Conservation (phyloP, 2,329 filamentous ascomycete species). For the Aspergillus pseudoterreus region DNA sequence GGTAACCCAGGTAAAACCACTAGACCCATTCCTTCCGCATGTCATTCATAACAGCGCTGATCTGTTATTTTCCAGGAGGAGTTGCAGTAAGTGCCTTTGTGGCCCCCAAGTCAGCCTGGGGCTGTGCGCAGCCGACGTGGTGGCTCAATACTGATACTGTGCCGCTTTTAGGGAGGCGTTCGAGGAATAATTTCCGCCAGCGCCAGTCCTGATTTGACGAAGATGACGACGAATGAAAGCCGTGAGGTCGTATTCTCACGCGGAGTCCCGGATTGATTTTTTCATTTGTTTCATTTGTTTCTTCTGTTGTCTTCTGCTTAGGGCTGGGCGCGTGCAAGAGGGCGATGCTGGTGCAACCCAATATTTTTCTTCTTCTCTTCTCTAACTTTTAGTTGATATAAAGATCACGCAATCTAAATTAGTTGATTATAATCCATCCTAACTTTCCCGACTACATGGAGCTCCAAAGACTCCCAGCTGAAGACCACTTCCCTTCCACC, state of each 20-base stretch:
- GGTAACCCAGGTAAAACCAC: slow-evolving; percentile 13
- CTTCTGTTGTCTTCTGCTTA: background rate
- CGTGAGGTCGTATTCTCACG: background rate
- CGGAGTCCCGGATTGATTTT: background rate
- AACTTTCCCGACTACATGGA: background rate
- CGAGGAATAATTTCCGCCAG: background rate
- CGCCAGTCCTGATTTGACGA: background rate
- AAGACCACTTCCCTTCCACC: background rate
- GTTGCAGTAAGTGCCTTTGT: slow-evolving; percentile 11
- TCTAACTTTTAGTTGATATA: background rate
- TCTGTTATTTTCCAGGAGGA: slow-evolving; percentile 5
- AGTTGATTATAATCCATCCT: background rate
- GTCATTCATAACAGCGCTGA: slow-evolving; percentile 4
- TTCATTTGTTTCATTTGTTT: background rate
- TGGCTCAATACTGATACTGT: slow-evolving; percentile 2
- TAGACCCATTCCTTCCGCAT: background rate
- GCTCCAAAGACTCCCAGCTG: background rate
- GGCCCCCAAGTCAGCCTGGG: slow-evolving; percentile 6
- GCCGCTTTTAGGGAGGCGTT: slow-evolving; percentile 1
- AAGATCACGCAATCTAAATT: background rate
- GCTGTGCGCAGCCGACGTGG: slow-evolving; percentile 7
- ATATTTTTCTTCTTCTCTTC: background rate
- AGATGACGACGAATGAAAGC: background rate
- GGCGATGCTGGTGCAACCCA: background rate
- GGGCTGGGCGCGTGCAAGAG: background rate